Evolutionary conservation across 2,329 filamentous ascomycete species (phyloP).

Genomic region (Colletotrichum filicis): DNA sequence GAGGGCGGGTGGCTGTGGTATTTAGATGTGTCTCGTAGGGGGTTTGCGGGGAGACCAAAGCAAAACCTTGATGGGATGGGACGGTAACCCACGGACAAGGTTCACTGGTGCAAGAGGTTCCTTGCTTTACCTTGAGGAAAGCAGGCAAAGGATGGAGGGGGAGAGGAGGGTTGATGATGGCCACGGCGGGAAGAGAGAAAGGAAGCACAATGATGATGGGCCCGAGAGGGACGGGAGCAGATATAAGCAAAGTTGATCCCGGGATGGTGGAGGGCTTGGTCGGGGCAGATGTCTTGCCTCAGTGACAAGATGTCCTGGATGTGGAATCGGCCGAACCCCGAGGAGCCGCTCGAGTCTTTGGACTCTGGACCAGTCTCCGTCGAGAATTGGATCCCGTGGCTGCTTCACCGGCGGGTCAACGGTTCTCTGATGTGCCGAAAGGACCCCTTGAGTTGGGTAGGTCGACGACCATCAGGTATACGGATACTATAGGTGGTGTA

Average conservation of each 20-base stretch:
- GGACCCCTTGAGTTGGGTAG: background rate
- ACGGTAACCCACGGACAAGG: slow-evolving; percentile 19
- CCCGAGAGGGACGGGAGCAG: slow-evolving; percentile 29
- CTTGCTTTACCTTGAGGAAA: slow-evolving; percentile 21
- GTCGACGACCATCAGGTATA: background rate
- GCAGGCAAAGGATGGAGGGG: slow-evolving; percentile 6
- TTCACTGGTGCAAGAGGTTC: slow-evolving; percentile 17
- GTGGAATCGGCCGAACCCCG: slow-evolving; percentile 31
- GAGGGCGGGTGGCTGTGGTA: background rate
- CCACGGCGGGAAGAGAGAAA: slow-evolving; percentile 13
- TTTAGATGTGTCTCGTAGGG: slow-evolving; percentile 8
- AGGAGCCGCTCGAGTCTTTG: background rate
- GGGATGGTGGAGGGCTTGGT: slow-evolving; percentile 18
- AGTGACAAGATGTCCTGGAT: slow-evolving; percentile 2
- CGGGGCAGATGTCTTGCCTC: slow-evolving; percentile 13
- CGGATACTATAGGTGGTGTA: background rate
- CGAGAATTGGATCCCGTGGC: slow-evolving; percentile 32
- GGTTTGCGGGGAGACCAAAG: slow-evolving; percentile 20
- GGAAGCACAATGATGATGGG: background rate
- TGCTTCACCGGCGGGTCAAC: slow-evolving; percentile 22
- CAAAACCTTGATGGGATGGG: slow-evolving; percentile 21
- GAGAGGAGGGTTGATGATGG: slow-evolving; percentile 4
- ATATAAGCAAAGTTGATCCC: slow-evolving; percentile 31
- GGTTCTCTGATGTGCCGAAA: slow-evolving; percentile 23
- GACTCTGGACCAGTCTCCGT: slow-evolving; percentile 23